Conservation (phyloP, 768 basidiomycete species). For the Mrakia blollopis region DNA sequence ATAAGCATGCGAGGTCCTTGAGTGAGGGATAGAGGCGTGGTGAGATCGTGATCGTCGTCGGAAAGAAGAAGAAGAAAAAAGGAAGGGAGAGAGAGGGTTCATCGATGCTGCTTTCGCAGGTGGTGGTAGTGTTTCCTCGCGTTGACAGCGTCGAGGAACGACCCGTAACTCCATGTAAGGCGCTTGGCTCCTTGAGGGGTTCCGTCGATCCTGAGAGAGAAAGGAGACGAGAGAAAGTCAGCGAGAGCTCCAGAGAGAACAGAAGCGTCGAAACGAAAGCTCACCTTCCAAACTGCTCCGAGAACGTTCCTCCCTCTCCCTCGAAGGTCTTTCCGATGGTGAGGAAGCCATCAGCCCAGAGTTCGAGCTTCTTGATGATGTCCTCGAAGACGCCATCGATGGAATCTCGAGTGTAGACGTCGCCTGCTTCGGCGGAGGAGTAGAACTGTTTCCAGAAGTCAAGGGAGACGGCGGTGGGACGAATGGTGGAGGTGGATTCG, state of each 20-base stretch:
- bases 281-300: conserved; percentile 28
- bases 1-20: no score
- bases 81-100: neutral
- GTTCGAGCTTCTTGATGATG: neutral
- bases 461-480: conserved; percentile 15
- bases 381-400: neutral
- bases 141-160: conserved; percentile 20
- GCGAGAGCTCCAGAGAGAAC: neutral
- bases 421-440: neutral
- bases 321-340: conserved; percentile 13
- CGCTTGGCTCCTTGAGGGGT: conserved; percentile 19
- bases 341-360: conserved; percentile 24
- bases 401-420: neutral
- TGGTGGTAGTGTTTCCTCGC: conserved; percentile 5
- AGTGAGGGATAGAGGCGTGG: neutral
- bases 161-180: conserved; percentile 30
- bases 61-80: neutral
- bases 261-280: neutral
- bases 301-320: conserved; percentile 13
- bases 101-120: neutral
- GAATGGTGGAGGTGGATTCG: neutral
- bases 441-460: conserved; percentile 23
- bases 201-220: conserved; percentile 12
- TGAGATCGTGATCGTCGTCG: neutral
- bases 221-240: neutral